phyloP scores from a whole-genome alignment of 2,329 filamentous ascomycete genomes.

The Hymenoscyphus scutula region DNA sequence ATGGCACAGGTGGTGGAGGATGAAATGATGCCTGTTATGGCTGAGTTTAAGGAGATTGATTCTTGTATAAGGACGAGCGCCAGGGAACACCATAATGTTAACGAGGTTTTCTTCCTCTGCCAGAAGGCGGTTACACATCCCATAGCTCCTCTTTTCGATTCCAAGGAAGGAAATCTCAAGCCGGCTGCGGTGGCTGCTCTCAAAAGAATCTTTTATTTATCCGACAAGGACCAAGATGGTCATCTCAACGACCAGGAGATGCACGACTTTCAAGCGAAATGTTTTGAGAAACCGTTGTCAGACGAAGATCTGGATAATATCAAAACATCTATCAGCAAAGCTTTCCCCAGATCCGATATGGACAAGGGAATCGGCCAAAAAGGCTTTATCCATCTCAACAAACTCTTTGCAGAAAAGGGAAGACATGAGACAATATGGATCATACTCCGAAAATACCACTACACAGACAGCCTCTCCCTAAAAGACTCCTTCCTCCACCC shows the following conservation, averaged over 20 bases:
- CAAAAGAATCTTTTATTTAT: constrained; percentile 89
- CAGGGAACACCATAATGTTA: constrained; percentile 87
- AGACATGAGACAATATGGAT: constrained; percentile 99
- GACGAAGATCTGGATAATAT: constrained; percentile 84
- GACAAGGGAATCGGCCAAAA: constrained; percentile 74
- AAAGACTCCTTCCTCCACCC: constrained; percentile 90
- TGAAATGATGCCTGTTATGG: constrained; percentile 98
- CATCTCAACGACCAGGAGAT: constrained; percentile 89
- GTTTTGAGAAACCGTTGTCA: constrained; percentile 84
- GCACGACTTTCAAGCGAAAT: constrained; percentile 84
- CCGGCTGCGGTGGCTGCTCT: constrained; percentile 84
- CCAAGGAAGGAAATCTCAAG: constrained; percentile 87
- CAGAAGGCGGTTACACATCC: constrained; percentile 98
- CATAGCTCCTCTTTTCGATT: constrained; percentile 93
- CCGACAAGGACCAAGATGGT: constrained; percentile 94
- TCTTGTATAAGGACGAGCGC: constrained; percentile 95
- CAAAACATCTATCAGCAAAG: constrained; percentile 78
- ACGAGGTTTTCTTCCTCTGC: constrained; percentile 95
- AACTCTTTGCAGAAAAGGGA: constrained; percentile 94
- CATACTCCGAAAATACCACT: constrained; percentile 90
- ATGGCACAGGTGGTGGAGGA: constrained; percentile 88
- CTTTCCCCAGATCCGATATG: constrained; percentile 59
- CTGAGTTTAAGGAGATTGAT: constrained; percentile 97
- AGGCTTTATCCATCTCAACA: constrained; percentile 89
- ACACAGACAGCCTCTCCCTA: constrained; percentile 90